These are phyloP conservation scores for Ophiostoma pallidulum DNA, from an alignment of 2,329 filamentous ascomycete genomes.

Conservation along the genomic window DNA sequence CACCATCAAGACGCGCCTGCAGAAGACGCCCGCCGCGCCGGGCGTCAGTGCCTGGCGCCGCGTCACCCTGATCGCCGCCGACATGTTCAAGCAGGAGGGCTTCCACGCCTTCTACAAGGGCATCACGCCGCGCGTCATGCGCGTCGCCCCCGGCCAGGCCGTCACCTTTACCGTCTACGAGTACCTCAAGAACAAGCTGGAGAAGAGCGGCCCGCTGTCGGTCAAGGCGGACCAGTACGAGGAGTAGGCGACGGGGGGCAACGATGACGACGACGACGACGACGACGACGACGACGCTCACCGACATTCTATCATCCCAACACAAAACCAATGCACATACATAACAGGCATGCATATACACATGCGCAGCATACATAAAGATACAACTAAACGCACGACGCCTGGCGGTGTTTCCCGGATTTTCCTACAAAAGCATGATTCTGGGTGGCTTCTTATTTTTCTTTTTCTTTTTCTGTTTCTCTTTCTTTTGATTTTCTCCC, in stretches of 20 bases:
- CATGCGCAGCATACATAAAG: not conserved
- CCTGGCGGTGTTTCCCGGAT: not conserved
- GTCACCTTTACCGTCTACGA: constrained; percentile 72
- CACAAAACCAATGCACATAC: not conserved
- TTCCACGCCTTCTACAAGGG: constrained; percentile 96
- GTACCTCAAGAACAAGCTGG: constrained; percentile 62
- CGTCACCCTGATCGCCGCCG: constrained; percentile 66
- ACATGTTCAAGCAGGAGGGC: constrained; percentile 93
- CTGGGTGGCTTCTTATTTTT: not conserved
- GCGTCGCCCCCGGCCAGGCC: constrained; percentile 90
- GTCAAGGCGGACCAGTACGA: constrained; percentile 56
- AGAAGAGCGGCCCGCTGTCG: constrained; percentile 51
- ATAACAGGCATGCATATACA: not conserved
- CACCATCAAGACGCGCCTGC: constrained; percentile 94
- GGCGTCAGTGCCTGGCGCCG: constrained; percentile 73
- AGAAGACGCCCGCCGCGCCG: constrained; percentile 74
- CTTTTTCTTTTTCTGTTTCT: not conserved
- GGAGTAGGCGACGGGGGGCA: constrained; percentile 45
- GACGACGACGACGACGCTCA: no score
- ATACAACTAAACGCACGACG: no score
- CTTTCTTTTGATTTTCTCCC: no score
- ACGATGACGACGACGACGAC: no score
- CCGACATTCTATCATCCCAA: no score
- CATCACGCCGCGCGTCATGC: constrained; percentile 95
- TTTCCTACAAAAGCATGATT: not conserved